phyloP scores from a whole-genome alignment of 164 flowering plant species.

The Annona cherimola region DNA sequence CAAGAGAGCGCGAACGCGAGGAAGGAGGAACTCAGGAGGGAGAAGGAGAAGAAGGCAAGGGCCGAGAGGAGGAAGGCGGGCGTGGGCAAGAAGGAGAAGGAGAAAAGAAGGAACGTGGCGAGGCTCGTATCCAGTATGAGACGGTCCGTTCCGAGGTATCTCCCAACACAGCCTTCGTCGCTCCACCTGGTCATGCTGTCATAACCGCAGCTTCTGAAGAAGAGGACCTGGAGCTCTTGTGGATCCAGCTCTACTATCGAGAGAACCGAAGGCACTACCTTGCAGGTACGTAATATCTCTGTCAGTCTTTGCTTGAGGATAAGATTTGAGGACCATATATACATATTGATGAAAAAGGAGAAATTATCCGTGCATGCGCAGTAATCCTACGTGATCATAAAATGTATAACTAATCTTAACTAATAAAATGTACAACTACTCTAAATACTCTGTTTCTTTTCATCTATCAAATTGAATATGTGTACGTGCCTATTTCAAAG shows the following conservation, averaged over 20 bases:
- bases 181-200: constrained; percentile 69
- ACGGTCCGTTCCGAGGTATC: constrained; percentile 20
- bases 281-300: constrained; percentile 30
- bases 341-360: too few relatives aligned
- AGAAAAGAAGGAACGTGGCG: constrained; percentile 5
- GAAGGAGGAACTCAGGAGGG: constrained; percentile 5
- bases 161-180: constrained; percentile 23
- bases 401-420: too few relatives aligned
- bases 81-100: background rate
- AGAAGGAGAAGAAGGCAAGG: constrained; percentile 6
- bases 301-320: too few relatives aligned
- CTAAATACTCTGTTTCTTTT: background rate
- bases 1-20: constrained; percentile 5
- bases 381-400: too few relatives aligned
- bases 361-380: too few relatives aligned
- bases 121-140: constrained; percentile 15
- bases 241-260: constrained; percentile 46
- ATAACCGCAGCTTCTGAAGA: constrained; percentile 33
- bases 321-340: too few relatives aligned
- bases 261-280: constrained; percentile 38
- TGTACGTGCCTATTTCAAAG: too few relatives aligned
- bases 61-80: constrained; percentile 1
- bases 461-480: background rate
- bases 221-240: constrained; percentile 41
- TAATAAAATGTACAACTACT: too few relatives aligned